Conservation (phyloP, 768 basidiomycete species). For the Phanerodontia chrysosporium region DNA sequence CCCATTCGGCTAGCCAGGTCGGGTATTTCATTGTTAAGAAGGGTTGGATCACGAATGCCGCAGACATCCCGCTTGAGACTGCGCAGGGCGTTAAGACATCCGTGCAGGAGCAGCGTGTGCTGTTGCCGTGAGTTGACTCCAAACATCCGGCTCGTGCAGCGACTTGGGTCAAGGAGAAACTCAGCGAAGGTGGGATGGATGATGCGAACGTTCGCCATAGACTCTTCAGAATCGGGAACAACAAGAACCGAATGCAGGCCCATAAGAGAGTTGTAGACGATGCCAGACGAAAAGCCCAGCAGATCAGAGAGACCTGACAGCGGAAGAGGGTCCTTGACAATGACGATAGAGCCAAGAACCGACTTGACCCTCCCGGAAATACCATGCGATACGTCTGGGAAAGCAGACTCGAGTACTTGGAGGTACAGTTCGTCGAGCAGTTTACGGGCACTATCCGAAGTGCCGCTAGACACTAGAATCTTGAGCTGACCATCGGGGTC, state of each 20-base stretch:
- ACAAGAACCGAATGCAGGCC: neutral
- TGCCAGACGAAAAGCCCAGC: neutral
- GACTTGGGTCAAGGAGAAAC: neutral
- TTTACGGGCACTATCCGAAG: neutral
- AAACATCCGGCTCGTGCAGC: neutral
- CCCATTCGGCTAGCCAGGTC: neutral
- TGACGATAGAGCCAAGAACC: neutral
- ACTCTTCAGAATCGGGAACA: neutral
- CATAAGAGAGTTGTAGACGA: neutral
- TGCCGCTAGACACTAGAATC: neutral
- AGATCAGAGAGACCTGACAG: neutral
- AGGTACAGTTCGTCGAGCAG: neutral
- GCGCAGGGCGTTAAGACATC: neutral
- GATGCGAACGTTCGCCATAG: neutral
- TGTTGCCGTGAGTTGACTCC: neutral
- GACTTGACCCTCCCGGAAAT: neutral
- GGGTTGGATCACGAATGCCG: neutral
- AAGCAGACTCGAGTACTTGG: neutral
- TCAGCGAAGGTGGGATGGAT: neutral
- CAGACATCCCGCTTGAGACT: constrained; percentile 6
- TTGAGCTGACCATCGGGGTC: neutral
- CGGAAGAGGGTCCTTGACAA: neutral
- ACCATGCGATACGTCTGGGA: neutral
- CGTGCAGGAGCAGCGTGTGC: neutral
- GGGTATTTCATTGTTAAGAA: constrained; percentile 5